phyloP scores from a whole-genome alignment of 192 early-diverging fungal species.

The Podila horticola region DNA sequence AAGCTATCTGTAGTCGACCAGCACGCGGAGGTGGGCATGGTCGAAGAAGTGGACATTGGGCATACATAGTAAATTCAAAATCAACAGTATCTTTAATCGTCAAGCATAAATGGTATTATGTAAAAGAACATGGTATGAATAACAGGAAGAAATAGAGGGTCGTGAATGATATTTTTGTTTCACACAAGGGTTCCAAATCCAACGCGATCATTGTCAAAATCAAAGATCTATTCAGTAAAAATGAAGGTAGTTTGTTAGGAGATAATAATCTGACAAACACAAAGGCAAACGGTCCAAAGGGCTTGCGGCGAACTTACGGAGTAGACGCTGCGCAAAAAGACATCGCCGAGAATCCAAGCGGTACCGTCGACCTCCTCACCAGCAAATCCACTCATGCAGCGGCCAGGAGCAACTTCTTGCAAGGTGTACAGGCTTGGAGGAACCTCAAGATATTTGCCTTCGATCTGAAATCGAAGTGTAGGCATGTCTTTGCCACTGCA shows the following conservation, averaged over 20 bases:
- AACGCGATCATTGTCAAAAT: slow-evolving; percentile 46
- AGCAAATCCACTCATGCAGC: slow-evolving; percentile 49
- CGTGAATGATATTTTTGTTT: not conserved
- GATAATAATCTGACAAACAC: not conserved
- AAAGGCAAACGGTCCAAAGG: not conserved
- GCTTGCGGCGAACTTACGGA: slow-evolving; percentile 18
- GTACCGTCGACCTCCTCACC: slow-evolving; percentile 47
- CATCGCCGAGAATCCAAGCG: slow-evolving; percentile 48
- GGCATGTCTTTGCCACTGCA: slow-evolving; percentile 34
- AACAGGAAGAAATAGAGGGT: too few species aligned
- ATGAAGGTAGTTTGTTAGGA: not conserved
- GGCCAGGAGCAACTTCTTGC: slow-evolving; percentile 43
- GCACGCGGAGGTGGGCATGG: too few species aligned
- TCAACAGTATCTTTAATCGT: too few species aligned
- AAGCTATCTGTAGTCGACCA: too few species aligned
- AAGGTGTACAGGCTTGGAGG: slow-evolving; percentile 33
- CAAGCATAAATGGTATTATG: not conserved
- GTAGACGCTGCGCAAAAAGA: slow-evolving; percentile 43
- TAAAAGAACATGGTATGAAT: not conserved
- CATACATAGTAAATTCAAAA: too few species aligned
- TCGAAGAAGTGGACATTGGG: too few species aligned
- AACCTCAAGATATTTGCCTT: slow-evolving; percentile 30
- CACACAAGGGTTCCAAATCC: slow-evolving; percentile 30
- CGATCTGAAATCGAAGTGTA: slow-evolving; percentile 17
- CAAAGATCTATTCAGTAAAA: slow-evolving; percentile 19